Conservation (phyloP, 2,329 filamentous ascomycete genomes). For the Sporothrix schenckii region DNA sequence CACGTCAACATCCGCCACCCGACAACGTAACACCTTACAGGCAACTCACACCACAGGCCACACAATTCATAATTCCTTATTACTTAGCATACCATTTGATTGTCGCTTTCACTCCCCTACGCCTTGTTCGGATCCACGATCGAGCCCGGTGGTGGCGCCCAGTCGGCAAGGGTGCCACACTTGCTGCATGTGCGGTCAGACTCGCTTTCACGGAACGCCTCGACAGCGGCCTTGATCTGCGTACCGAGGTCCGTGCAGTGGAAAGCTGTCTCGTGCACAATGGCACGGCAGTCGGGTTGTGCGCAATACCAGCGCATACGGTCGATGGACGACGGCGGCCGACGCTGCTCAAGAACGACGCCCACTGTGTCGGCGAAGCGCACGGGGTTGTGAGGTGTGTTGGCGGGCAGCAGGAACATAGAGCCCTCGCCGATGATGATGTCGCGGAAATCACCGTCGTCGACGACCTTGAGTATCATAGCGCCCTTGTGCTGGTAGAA, state of each 20-base stretch:
- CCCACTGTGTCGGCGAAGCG: constrained; percentile 94
- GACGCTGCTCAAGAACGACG: constrained; percentile 83
- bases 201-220: constrained; percentile 71
- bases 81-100: neutral
- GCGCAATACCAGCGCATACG: constrained; percentile 79
- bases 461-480: constrained; percentile 92
- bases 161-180: constrained; percentile 67
- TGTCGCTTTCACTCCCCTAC: constrained; percentile 35
- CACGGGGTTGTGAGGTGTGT: constrained; percentile 95
- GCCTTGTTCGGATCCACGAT: constrained; percentile 63
- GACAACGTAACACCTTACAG: neutral
- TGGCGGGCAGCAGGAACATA: constrained; percentile 89
- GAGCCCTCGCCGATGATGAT: constrained; percentile 89
- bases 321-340: constrained; percentile 72
- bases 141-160: constrained; percentile 63
- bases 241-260: constrained; percentile 88
- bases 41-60: neutral
- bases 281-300: constrained; percentile 57
- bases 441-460: constrained; percentile 72
- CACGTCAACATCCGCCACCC: neutral
- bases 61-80: neutral
- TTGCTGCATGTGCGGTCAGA: constrained; percentile 72
- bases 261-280: constrained; percentile 86
- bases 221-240: constrained; percentile 90
- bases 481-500: constrained; percentile 95